phyloP scores from a whole-genome alignment of 345 rosid genomes.

The Euphorbia pulcherrima region DNA sequence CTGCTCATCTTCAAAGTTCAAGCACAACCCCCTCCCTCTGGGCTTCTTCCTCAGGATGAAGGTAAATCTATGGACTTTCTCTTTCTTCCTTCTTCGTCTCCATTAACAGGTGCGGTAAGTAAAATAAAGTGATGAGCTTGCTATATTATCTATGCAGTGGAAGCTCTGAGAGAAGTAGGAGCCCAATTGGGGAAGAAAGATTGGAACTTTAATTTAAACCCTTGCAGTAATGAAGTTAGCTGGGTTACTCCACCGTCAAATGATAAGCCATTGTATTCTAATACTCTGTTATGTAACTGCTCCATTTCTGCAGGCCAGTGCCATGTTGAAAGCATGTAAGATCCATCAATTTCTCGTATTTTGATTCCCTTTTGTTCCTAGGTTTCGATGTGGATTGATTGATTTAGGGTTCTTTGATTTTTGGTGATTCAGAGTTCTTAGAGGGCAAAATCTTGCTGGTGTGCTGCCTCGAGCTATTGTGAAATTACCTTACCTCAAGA shows the following conservation, averaged over 20 bases:
- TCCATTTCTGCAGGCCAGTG: not conserved
- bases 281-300: not conserved
- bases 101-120: not conserved
- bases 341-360: not conserved
- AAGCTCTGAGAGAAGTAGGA: slow-evolving; percentile 3
- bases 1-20: slow-evolving; percentile 1
- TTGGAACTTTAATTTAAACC: slow-evolving; percentile 5
- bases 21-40: not conserved
- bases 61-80: not conserved
- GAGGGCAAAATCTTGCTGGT: slow-evolving; percentile 16
- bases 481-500: slow-evolving; percentile 15
- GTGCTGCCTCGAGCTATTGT: slow-evolving; percentile 10
- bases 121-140: slow-evolving; percentile 4
- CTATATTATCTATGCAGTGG: not conserved
- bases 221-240: slow-evolving; percentile 1
- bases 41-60: slow-evolving; percentile 8
- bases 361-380: not conserved
- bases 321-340: slow-evolving; percentile 13
- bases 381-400: too few species aligned
- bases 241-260: slow-evolving; percentile 6
- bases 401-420: not conserved
- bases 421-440: slow-evolving; percentile 1
- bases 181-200: slow-evolving; percentile 10
- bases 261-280: not conserved
- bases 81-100: not conserved